Evolutionary conservation across 441 rosid genomes (phyloP), one percentile per base, ranked within the genome.

Genomic region (Brassica balearica): DNA sequence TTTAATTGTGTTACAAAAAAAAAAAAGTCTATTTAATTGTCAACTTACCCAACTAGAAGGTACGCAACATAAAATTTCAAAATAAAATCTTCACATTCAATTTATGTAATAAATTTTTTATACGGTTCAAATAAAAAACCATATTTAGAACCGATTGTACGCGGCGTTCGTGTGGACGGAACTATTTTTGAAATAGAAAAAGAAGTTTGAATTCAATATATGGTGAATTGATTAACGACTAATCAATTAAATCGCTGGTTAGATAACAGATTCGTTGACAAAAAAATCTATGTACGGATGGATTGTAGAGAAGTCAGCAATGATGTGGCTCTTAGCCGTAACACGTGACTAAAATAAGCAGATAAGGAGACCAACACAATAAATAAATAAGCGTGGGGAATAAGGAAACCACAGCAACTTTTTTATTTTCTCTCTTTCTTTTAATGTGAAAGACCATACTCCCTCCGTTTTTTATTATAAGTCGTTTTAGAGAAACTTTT

Each of bases 361-460:
- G 64, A 73, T 25, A 41, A 29, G 72, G 79, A 80, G 75, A 69
- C 75, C 61, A 53, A 19, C 59, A 8, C 51, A 53, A 53, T 73
- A 23, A 69, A 69, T 68, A 69, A 19, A 69, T 61, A 68, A 17
- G 78, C 78, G 74, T 68, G 74, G 82, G 68, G 78, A 74, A 79
- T 38, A 36, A 73, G 71, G 74, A 73, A 73, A 66, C 74, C 62
- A 60, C 55, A 48, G 12, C 71, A 61, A 73, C 48, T n/a, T 23
- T 43, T 60, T 20, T 25, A n/a, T 53, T 55, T 55, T 17, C 11
- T 55, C 23, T 0, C 1, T 51, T 17, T 4, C 3, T 59, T 7
- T 2, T 27, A 3, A 51, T 70, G 41, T 15, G 55, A 46, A 46
- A 46, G 55, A 23, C 48, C 61, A 38, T n/a, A 17, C 19, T 17